Percentiles rank a stretch among this genome's conserved stretches.
Evolutionary conservation across 129 eudicot species (phyloP).

Genomic region (Centrapalus pauciflorus): DNA sequence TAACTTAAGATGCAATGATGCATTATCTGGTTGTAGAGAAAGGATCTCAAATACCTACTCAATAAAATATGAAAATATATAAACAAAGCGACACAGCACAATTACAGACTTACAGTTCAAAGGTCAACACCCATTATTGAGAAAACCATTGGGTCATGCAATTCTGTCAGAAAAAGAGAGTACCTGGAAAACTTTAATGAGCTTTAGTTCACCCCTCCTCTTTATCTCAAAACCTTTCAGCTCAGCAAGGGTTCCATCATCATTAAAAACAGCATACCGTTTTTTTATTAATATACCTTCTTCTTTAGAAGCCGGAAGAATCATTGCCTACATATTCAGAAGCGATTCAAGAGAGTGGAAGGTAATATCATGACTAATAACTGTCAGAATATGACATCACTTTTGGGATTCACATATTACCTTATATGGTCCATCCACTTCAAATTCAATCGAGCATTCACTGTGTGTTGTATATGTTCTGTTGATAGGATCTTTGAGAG

Average conservation of each 20-base stretch:
- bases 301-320: conserved; percentile 97
- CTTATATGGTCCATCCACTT: conserved; percentile 99
- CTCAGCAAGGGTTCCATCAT: conserved; percentile 98
- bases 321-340: conserved; percentile 90
- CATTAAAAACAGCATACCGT: conserved; percentile 98
- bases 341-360: conserved; percentile 1
- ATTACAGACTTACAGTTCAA: no score
- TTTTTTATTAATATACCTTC: conserved; percentile 92
- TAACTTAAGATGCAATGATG: no score
- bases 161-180: not conserved
- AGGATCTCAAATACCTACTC: no score
- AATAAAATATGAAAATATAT: no score
- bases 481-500: conserved; percentile 75
- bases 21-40: no score
- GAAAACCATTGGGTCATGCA: not conserved
- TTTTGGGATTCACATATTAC: conserved; percentile 27
- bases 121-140: not conserved
- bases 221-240: conserved; percentile 99
- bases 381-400: not conserved
- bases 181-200: conserved; percentile 99
- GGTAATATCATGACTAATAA: conserved; percentile 11
- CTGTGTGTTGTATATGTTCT: conserved; percentile 78
- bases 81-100: no score
- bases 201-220: conserved; percentile 99
- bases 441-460: conserved; percentile 98